A percentile compares a stretch with the other conserved stretches of the same genome.
Evolutionary conservation across 1,284 basidiomycete species (phyloP).

Genomic region (Sanghuangporus baumii): DNA sequence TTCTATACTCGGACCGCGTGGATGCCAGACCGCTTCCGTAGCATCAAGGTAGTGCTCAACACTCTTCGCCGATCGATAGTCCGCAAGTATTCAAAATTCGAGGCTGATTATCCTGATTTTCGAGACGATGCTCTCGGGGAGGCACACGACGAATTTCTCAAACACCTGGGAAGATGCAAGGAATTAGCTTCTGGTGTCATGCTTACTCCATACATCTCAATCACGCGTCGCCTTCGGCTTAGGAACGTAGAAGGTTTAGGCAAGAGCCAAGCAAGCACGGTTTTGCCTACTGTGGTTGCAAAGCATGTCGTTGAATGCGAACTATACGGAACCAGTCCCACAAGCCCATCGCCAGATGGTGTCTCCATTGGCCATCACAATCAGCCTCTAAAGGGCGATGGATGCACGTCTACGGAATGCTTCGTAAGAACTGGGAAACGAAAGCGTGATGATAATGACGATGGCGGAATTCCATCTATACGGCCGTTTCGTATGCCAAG

Average conservation of each 20-base stretch:
- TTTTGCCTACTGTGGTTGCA: not conserved
- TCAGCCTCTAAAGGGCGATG: too few relatives aligned
- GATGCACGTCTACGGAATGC: too few relatives aligned
- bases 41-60: not conserved
- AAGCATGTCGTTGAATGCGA: not conserved
- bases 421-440: not conserved
- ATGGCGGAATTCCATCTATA: not conserved
- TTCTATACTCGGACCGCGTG: not conserved
- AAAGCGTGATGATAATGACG: not conserved
- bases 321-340: too few relatives aligned
- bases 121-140: not conserved
- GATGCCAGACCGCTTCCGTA: not conserved
- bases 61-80: not conserved
- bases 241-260: not conserved
- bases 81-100: not conserved
- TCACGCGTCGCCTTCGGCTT: not conserved
- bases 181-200: not conserved
- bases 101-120: not conserved
- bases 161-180: not conserved
- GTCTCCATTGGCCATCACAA: too few relatives aligned
- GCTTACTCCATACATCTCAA: not conserved
- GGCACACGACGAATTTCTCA: not conserved
- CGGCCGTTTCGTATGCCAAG: not conserved
- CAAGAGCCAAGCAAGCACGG: not conserved
- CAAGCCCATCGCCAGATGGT: too few relatives aligned